Evolutionary conservation across 2,329 filamentous ascomycete species (phyloP).

Genomic region (Curvularia sp.): DNA sequence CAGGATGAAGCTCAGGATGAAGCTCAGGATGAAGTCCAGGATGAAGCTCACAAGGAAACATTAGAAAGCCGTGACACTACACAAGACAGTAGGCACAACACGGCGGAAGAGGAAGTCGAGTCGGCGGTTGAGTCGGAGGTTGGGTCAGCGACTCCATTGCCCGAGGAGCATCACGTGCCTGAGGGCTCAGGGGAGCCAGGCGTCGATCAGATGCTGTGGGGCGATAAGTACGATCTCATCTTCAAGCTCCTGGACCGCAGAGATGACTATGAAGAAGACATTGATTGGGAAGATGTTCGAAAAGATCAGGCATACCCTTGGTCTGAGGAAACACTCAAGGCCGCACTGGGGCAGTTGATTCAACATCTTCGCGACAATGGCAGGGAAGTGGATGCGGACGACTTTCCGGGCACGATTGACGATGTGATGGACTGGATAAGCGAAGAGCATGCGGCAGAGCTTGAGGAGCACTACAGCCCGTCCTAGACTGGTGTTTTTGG

Average conservation of each 20-base stretch:
- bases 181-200: constrained; percentile 12
- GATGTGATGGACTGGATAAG: constrained; percentile 32
- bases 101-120: not conserved
- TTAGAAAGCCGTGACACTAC: not conserved
- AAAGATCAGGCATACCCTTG: constrained; percentile 13
- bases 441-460: constrained; percentile 16
- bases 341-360: constrained; percentile 27
- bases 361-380: constrained; percentile 15
- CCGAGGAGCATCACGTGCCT: not conserved
- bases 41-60: not conserved
- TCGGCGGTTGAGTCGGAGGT: not conserved
- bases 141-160: not conserved
- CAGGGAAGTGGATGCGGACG: constrained; percentile 10
- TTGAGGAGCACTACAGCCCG: constrained; percentile 23
- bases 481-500: not conserved
- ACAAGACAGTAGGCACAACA: not conserved
- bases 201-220: constrained; percentile 47
- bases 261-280: constrained; percentile 37
- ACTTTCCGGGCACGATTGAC: constrained; percentile 22
- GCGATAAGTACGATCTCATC: constrained; percentile 53
- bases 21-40: too few species aligned
- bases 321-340: constrained; percentile 33
- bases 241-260: constrained; percentile 40
- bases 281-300: constrained; percentile 41
- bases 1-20: not conserved